Evolutionary conservation across 2,329 filamentous ascomycete species (phyloP).

Genomic region (Colletotrichum australisinense): DNA sequence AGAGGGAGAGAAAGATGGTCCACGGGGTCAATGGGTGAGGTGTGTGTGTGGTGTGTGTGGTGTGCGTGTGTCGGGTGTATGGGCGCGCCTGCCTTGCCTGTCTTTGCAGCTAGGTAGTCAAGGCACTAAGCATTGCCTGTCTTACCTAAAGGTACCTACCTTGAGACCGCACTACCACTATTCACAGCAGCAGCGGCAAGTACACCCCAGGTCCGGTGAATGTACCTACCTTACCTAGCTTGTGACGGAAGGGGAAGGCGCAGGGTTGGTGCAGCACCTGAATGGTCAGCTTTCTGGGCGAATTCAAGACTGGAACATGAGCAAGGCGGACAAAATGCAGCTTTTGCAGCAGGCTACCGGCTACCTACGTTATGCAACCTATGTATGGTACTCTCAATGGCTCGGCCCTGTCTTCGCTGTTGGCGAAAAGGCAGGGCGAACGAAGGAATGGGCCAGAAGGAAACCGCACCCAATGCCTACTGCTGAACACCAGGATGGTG

Average conservation of each 20-base stretch:
- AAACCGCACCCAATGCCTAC: neutral
- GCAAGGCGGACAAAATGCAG: constrained; percentile 5
- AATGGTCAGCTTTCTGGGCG: neutral
- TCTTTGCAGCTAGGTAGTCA: neutral
- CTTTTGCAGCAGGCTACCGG: neutral
- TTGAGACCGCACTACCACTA: neutral
- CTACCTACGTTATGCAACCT: neutral
- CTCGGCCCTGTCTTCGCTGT: neutral
- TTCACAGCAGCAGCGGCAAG: neutral
- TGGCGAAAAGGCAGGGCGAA: neutral
- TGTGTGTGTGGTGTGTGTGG: neutral
- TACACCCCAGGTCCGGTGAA: neutral
- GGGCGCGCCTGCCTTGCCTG: neutral
- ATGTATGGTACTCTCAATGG: neutral
- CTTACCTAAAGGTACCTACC: neutral
- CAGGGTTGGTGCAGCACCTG: neutral
- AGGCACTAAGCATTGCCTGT: neutral
- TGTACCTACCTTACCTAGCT: constrained; percentile 2
- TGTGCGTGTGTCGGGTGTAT: neutral
- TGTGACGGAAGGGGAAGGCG: neutral
- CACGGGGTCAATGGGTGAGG: neutral
- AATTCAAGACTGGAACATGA: neutral
- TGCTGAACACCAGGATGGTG: neutral
- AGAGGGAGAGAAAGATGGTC: neutral
- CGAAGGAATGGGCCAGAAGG: neutral